phyloP scores from a whole-genome alignment of 805 yeast genomes.

The Priceomyces carsonii region DNA sequence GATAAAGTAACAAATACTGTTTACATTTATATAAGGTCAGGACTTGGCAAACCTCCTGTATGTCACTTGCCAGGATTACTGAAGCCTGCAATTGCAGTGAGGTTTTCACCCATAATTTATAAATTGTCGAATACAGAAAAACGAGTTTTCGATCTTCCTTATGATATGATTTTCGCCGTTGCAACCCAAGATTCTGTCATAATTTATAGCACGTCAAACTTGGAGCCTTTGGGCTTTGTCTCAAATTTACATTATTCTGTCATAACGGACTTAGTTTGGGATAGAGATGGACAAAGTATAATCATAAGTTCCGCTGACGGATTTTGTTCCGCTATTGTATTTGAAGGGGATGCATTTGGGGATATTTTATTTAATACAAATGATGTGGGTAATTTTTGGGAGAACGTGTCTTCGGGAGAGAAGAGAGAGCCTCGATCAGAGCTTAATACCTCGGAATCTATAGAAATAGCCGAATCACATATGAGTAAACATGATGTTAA shows the following conservation, averaged over 20 bases:
- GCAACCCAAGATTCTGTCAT: conserved; percentile 87
- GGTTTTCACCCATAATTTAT: conserved; percentile 73
- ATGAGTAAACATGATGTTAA: too few relatives aligned
- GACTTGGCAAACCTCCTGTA: conserved; percentile 68
- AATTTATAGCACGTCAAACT: conserved; percentile 75
- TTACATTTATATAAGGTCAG: conserved; percentile 72
- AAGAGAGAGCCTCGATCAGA: too few relatives aligned
- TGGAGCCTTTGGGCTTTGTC: conserved; percentile 69
- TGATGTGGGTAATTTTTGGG: conserved; percentile 2
- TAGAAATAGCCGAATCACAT: too few relatives aligned
- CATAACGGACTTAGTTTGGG: conserved; percentile 87
- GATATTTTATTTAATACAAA: conserved; percentile 11
- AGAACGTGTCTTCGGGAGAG: too few relatives aligned
- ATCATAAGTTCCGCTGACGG: conserved; percentile 90
- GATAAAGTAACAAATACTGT: conserved; percentile 66
- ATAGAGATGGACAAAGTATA: conserved; percentile 67
- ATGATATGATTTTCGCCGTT: conserved; percentile 85
- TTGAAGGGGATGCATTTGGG: conserved; percentile 61
- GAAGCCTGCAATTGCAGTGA: conserved; percentile 81
- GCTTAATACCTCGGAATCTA: too few relatives aligned
- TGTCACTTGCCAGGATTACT: conserved; percentile 77
- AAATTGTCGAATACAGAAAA: conserved; percentile 22
- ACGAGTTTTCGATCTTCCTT: conserved; percentile 57
- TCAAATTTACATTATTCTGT: conserved; percentile 85
- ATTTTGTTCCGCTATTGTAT: conserved; percentile 70